phyloP scores from a whole-genome alignment of 768 basidiomycete species.

The Dacryopinax spathularia region DNA sequence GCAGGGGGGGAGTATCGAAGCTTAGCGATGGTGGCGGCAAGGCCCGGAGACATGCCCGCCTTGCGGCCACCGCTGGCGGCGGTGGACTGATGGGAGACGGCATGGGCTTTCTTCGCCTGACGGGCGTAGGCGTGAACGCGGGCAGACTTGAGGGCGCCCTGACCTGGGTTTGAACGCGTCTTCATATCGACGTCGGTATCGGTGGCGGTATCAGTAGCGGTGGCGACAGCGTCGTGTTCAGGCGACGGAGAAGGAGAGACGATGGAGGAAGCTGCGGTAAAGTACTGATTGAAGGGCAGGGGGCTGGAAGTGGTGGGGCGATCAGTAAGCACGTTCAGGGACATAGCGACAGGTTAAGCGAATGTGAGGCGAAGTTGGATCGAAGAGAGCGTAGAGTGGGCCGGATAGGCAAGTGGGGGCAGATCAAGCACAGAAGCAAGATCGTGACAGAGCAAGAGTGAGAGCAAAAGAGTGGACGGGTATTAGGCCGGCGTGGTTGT shows the following conservation, averaged over 20 bases:
- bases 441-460: constrained; percentile 5
- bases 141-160: constrained; percentile 8
- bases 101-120: constrained; percentile 5
- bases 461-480: constrained; percentile 4
- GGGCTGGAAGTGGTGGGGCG: constrained; percentile 5
- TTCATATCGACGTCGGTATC: constrained; percentile 3
- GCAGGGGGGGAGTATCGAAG: constrained; percentile 37
- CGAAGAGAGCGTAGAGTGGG: not conserved
- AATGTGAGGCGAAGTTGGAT: constrained; percentile 7
- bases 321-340: constrained; percentile 5
- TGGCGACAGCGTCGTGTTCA: not conserved
- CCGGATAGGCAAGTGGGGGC: constrained; percentile 5
- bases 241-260: constrained; percentile 3
- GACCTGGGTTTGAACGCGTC: not conserved
- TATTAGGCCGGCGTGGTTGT: not conserved
- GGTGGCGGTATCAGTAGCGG: not conserved
- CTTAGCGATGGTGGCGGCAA: constrained; percentile 32
- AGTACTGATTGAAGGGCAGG: constrained; percentile 5
- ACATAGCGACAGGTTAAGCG: not conserved
- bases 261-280: not conserved
- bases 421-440: not conserved
- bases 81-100: constrained; percentile 53
- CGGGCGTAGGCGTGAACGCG: constrained; percentile 9
- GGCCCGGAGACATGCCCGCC: constrained; percentile 34
- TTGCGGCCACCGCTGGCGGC: constrained; percentile 50